Percentiles rank a stretch among this genome's conserved stretches.
phyloP scores from a whole-genome alignment of 2,329 filamentous ascomycete genomes.

The Furcasterigmium sp. region DNA sequence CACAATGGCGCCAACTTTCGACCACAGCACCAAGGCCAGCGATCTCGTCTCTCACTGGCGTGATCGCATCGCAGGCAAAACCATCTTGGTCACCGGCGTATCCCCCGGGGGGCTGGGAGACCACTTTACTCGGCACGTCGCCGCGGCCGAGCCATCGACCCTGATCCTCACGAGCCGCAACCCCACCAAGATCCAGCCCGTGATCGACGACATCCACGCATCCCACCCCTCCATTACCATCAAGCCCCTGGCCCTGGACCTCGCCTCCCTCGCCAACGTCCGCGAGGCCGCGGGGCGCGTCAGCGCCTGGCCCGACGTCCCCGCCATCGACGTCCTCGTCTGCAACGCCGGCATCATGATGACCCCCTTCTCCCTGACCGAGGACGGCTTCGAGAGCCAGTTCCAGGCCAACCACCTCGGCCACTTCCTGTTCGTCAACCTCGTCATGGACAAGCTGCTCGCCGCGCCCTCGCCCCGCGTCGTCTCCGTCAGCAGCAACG shows the following conservation, averaged over 20 bases:
- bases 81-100: slow-evolving; percentile 34
- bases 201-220: slow-evolving; percentile 24
- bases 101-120: slow-evolving; percentile 31
- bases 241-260: slow-evolving; percentile 28
- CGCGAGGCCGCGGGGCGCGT: slow-evolving; percentile 29
- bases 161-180: slow-evolving; percentile 42
- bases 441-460: slow-evolving; percentile 38
- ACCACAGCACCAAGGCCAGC: slow-evolving; percentile 10
- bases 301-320: slow-evolving; percentile 22
- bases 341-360: slow-evolving; percentile 40
- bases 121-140: slow-evolving; percentile 28
- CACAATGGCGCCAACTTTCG: no score
- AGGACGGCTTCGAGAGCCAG: slow-evolving; percentile 28
- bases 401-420: slow-evolving; percentile 48
- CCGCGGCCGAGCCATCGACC: slow-evolving; percentile 29
- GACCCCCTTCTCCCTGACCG: slow-evolving; percentile 17
- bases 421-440: slow-evolving; percentile 49
- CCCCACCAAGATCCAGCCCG: slow-evolving; percentile 28
- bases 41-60: slow-evolving; percentile 20
- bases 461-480: slow-evolving; percentile 36
- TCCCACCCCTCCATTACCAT: slow-evolving; percentile 25
- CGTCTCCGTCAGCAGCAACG: slow-evolving; percentile 36
- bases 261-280: slow-evolving; percentile 30
- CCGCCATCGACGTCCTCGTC: slow-evolving; percentile 32
- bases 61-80: slow-evolving; percentile 25